phyloP scores from a whole-genome alignment of 768 basidiomycete genomes.

The Krasilnikovozyma curviuscula region DNA sequence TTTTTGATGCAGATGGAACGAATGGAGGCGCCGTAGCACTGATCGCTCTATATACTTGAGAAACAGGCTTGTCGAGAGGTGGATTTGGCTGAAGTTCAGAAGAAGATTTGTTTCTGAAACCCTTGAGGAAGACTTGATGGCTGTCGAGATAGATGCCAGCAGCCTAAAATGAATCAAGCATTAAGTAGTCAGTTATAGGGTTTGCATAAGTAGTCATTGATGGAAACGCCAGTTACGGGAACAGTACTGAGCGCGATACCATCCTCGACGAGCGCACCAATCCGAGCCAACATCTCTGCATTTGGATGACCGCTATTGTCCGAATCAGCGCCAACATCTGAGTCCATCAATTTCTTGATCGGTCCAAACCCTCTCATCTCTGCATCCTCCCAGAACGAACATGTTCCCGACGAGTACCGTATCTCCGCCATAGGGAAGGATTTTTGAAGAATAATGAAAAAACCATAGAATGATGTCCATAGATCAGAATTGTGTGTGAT shows the following conservation, averaged over 20 bases:
- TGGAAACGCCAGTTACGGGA: too few relatives aligned
- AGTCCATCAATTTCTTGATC: constrained; percentile 41
- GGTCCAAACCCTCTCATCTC: constrained; percentile 79
- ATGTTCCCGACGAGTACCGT: constrained; percentile 30
- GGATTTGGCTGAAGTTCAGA: too few relatives aligned
- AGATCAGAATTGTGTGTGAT: constrained; percentile 39
- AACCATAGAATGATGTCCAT: constrained; percentile 52
- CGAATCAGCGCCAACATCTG: constrained; percentile 23
- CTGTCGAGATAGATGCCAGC: too few relatives aligned
- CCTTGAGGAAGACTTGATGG: too few relatives aligned
- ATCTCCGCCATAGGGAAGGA: constrained; percentile 46
- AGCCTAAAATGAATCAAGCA: too few relatives aligned
- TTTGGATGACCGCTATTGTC: constrained; percentile 68
- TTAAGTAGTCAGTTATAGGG: too few relatives aligned
- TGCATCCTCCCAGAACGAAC: constrained; percentile 70
- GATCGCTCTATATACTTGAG: too few relatives aligned
- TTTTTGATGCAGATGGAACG: too few relatives aligned
- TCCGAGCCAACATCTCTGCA: constrained; percentile 85
- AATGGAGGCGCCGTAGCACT: too few relatives aligned
- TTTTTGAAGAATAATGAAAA: constrained; percentile 40
- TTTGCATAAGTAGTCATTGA: too few relatives aligned
- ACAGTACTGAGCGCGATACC: constrained; percentile 36
- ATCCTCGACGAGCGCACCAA: constrained; percentile 63
- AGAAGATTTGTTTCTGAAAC: too few relatives aligned
- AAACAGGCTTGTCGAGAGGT: too few relatives aligned